These are phyloP conservation scores for Trichoderma reesei DNA, from an alignment of 495 filamentous ascomycete species.

Conservation along the genomic window DNA sequence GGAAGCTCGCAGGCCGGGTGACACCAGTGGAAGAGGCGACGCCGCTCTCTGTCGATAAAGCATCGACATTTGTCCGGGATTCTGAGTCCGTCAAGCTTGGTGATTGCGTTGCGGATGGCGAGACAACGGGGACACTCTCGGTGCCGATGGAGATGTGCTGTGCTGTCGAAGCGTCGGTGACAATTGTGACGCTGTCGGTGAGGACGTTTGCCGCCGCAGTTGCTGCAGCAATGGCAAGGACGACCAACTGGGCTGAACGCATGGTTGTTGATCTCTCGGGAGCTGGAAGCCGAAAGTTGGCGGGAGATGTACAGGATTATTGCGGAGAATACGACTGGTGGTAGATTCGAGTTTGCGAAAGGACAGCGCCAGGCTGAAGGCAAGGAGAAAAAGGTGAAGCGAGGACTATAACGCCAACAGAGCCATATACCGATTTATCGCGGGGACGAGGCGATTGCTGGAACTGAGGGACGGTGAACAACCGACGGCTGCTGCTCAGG, in stretches of 20 bases:
- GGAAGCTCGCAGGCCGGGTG: background rate
- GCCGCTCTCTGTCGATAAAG: background rate
- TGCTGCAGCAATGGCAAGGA: constrained; percentile 1
- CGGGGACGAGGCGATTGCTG: background rate
- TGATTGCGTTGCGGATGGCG: background rate
- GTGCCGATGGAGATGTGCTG: background rate
- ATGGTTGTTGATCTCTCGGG: background rate
- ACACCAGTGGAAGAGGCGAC: background rate
- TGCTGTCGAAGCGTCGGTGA: background rate
- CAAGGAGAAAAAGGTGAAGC: background rate
- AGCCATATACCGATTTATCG: background rate
- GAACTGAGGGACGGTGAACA: background rate
- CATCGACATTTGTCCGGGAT: background rate
- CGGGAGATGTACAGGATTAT: background rate
- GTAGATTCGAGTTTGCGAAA: background rate
- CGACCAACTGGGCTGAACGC: background rate
- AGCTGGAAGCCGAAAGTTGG: background rate
- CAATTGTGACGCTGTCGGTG: background rate
- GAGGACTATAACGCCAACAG: constrained; percentile 3
- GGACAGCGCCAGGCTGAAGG: constrained; percentile 3
- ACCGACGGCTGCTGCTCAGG: background rate
- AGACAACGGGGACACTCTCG: background rate
- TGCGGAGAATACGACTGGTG: background rate
- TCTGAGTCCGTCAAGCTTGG: background rate
- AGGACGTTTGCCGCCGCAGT: background rate